These are phyloP conservation scores for Dryas drummondii DNA, from an alignment of 306 rosid species.

Conservation along the genomic window DNA sequence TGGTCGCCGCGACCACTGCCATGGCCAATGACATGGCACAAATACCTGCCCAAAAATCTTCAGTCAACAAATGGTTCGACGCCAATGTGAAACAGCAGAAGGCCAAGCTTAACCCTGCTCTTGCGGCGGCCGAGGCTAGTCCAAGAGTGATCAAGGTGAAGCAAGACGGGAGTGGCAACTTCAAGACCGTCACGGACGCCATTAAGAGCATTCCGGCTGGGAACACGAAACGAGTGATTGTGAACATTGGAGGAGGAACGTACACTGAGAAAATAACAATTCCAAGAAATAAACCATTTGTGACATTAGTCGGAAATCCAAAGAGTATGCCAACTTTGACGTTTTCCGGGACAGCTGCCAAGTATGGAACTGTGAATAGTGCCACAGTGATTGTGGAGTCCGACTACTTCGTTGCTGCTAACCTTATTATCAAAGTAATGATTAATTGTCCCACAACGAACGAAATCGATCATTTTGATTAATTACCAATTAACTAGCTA, in stretches of 20 bases:
- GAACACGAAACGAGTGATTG: slow-evolving; percentile 45
- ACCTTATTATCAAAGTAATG: slow-evolving; percentile 38
- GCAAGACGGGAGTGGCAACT: slow-evolving; percentile 50
- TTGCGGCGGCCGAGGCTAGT: slow-evolving; percentile 40
- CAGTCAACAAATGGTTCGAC: slow-evolving; percentile 39
- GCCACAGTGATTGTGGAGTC: slow-evolving; percentile 44
- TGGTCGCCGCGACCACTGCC: neutral
- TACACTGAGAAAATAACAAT: slow-evolving; percentile 56
- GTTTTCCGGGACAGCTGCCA: slow-evolving; percentile 33
- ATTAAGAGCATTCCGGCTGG: slow-evolving; percentile 44
- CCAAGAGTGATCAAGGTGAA: slow-evolving; percentile 39
- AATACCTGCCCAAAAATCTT: slow-evolving; percentile 30
- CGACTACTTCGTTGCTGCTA: slow-evolving; percentile 41
- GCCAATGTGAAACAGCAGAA: slow-evolving; percentile 29
- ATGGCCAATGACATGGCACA: slow-evolving; percentile 15
- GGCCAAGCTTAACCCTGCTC: slow-evolving; percentile 31
- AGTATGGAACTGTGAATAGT: slow-evolving; percentile 61
- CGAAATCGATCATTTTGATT: neutral
- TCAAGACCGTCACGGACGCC: slow-evolving; percentile 48
- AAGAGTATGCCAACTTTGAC: slow-evolving; percentile 37
- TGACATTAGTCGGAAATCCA: slow-evolving; percentile 43
- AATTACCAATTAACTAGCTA: no score
- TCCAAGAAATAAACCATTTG: slow-evolving; percentile 39
- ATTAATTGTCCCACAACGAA: neutral
- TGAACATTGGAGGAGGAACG: slow-evolving; percentile 50